phyloP scores from a whole-genome alignment of 352 stramenopile species.

The Phytophthora lateralis region DNA sequence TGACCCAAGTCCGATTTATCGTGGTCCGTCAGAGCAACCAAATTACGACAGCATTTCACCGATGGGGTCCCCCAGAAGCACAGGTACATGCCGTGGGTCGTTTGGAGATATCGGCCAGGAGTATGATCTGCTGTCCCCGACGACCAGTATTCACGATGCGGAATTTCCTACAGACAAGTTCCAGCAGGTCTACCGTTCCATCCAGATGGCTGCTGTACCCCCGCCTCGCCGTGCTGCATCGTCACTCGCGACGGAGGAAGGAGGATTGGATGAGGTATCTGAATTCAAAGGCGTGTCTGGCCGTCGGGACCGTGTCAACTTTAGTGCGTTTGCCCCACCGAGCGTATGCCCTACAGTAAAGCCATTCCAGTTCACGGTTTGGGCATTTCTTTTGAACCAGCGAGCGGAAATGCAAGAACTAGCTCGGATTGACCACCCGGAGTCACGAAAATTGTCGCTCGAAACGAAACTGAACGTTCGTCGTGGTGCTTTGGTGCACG shows the following conservation, averaged over 20 bases:
- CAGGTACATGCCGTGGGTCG: slow-evolving; percentile 26
- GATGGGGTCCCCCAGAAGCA: slow-evolving; percentile 38
- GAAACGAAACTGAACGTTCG: slow-evolving; percentile 74
- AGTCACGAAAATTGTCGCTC: slow-evolving; percentile 50
- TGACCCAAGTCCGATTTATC: slow-evolving; percentile 44
- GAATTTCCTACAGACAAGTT: slow-evolving; percentile 78
- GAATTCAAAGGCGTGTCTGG: slow-evolving; percentile 54
- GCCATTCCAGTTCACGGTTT: slow-evolving; percentile 73
- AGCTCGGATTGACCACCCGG: slow-evolving; percentile 45
- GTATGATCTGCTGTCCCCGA: slow-evolving; percentile 65
- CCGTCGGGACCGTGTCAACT: slow-evolving; percentile 73
- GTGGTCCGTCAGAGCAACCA: slow-evolving; percentile 30
- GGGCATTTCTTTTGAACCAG: slow-evolving; percentile 78
- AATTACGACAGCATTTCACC: slow-evolving; percentile 61
- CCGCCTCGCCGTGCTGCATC: slow-evolving; percentile 19
- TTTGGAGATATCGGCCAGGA: slow-evolving; percentile 33
- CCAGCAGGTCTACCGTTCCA: slow-evolving; percentile 77
- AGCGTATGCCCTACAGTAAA: slow-evolving; percentile 62
- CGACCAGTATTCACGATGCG: slow-evolving; percentile 56
- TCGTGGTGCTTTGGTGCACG: slow-evolving; percentile 74
- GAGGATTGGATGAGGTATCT: slow-evolving; percentile 24
- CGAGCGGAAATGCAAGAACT: slow-evolving; percentile 68
- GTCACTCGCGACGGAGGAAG: slow-evolving; percentile 24
- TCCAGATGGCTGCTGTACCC: slow-evolving; percentile 39
- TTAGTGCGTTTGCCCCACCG: slow-evolving; percentile 73